These are phyloP conservation scores for Ceratocystis lukuohia DNA, from an alignment of 2,329 filamentous ascomycete genomes.

Conservation along the genomic window DNA sequence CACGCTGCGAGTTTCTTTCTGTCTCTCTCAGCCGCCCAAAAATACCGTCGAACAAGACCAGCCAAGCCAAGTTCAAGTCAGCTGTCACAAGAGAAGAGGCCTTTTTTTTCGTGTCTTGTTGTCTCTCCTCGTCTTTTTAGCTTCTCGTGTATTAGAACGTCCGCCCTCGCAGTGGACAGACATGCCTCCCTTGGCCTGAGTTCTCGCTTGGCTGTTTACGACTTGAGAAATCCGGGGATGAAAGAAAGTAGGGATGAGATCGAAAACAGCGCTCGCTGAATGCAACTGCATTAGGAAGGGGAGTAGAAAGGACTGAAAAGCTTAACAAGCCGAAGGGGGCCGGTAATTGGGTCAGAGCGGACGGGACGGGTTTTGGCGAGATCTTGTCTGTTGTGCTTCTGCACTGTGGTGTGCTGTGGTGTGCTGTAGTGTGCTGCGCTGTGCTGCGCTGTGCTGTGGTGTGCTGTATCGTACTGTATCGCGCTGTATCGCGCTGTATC, in stretches of 20 bases:
- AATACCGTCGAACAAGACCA: not conserved
- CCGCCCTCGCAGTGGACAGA: not conserved
- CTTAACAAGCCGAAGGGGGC: not conserved
- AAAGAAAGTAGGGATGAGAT: slow-evolving; percentile 2
- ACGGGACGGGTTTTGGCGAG: not conserved
- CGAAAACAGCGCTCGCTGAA: not conserved
- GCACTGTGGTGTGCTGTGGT: not conserved
- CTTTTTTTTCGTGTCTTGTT: not conserved
- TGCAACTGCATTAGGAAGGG: slow-evolving; percentile 1
- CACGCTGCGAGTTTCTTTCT: not conserved
- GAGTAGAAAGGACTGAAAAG: not conserved
- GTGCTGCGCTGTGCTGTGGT: no score
- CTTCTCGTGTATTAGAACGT: not conserved
- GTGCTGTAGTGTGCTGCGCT: no score
- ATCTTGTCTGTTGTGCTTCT: not conserved
- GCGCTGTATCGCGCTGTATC: no score
- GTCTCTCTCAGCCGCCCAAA: not conserved
- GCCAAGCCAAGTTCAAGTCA: no score
- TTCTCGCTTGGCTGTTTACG: not conserved
- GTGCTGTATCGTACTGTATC: no score
- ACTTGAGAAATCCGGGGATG: not conserved
- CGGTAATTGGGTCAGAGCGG: not conserved
- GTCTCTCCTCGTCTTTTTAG: not conserved
- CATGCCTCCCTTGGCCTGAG: not conserved
- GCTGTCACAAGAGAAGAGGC: not conserved